A percentile compares a stretch with the other conserved stretches of the same genome.
Evolutionary conservation across 2,329 filamentous ascomycete genomes (phyloP).

Genomic region (Xylariales sp.): DNA sequence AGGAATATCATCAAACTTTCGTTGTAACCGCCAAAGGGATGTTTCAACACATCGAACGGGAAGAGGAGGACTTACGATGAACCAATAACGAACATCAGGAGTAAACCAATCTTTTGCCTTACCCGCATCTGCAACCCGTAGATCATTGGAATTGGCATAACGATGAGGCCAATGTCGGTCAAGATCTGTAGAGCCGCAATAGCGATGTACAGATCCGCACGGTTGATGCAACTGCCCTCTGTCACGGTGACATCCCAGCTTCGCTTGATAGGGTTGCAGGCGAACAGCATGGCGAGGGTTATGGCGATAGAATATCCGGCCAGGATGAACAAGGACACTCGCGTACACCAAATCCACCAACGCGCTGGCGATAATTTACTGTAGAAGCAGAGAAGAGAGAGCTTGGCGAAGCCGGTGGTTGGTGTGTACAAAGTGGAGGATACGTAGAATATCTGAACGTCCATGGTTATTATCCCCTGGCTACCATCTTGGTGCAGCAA

Average conservation of each 20-base stretch:
- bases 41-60: too few species aligned
- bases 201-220: conserved; percentile 9
- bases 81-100: conserved; percentile 37
- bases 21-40: too few species aligned
- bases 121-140: conserved; percentile 33
- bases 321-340: conserved; percentile 13
- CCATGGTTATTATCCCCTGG: too few species aligned
- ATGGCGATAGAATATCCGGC: conserved; percentile 16
- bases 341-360: conserved; percentile 12
- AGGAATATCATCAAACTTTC: not conserved
- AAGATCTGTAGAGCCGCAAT: conserved; percentile 36
- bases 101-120: conserved; percentile 37
- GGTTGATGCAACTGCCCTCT: conserved; percentile 12
- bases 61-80: too few species aligned
- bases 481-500: too few species aligned
- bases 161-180: conserved; percentile 38
- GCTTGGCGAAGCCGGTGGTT: conserved; percentile 19
- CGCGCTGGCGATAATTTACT: conserved; percentile 19
- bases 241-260: conserved; percentile 13
- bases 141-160: conserved; percentile 38
- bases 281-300: conserved; percentile 19
- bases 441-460: conserved; percentile 12
- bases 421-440: conserved; percentile 14
- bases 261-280: conserved; percentile 17
- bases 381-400: conserved; percentile 21